Evolutionary conservation across 768 basidiomycete genomes (phyloP).

Genomic region (Trametes villosa): DNA sequence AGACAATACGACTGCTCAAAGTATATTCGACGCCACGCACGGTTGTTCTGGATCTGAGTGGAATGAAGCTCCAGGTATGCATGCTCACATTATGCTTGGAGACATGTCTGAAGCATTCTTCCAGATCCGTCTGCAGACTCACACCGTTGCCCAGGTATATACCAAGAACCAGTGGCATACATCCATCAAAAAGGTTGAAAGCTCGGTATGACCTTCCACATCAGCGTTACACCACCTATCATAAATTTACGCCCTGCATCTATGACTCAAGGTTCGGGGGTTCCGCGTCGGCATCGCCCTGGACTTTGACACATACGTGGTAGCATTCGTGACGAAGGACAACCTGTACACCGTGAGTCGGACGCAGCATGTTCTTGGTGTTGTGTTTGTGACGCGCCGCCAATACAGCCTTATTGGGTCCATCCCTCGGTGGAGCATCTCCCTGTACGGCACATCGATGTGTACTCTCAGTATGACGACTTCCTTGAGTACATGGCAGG

Average conservation of each 20-base stretch:
- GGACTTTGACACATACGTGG: slow-evolving; percentile 4
- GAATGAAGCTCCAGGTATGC: not conserved
- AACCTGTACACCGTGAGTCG: not conserved
- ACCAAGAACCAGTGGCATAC: not conserved
- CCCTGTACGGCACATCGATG: not conserved
- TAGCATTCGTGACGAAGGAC: slow-evolving; percentile 1
- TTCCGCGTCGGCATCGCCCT: slow-evolving; percentile 5
- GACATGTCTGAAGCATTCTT: no score
- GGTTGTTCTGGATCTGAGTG: not conserved
- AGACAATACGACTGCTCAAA: not conserved
- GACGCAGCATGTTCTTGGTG: not conserved
- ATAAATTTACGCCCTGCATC: not conserved
- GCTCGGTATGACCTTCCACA: not conserved
- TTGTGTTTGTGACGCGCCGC: not conserved
- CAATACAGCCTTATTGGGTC: slow-evolving; percentile 1
- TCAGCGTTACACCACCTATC: not conserved
- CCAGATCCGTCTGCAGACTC: not conserved
- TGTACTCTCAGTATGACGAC: slow-evolving; percentile 1
- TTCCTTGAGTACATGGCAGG: slow-evolving; percentile 6
- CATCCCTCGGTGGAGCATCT: not conserved
- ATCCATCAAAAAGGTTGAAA: no score
- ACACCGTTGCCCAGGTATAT: not conserved
- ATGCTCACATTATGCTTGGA: not conserved
- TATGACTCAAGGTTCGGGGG: not conserved
- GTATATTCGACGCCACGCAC: not conserved